phyloP scores from a whole-genome alignment of 2,329 filamentous ascomycete species.

The Cladophialophora bantiana region DNA sequence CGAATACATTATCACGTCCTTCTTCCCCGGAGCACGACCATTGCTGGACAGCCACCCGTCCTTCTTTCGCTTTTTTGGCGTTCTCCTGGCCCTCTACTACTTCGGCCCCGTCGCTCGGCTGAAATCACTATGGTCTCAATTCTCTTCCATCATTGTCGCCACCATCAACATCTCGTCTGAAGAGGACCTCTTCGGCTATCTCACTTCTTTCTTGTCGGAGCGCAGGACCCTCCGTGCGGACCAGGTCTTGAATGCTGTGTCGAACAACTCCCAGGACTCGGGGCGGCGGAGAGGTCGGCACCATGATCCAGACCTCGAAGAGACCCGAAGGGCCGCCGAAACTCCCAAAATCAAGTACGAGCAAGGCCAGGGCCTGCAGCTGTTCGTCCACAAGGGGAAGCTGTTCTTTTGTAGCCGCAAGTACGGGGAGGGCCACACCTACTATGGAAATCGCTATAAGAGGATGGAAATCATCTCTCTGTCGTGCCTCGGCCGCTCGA shows the following conservation, averaged over 20 bases:
- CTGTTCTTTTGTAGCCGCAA: slow-evolving; percentile 36
- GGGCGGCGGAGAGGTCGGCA: slow-evolving; percentile 28
- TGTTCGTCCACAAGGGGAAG: slow-evolving; percentile 37
- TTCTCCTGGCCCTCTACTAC: slow-evolving; percentile 40
- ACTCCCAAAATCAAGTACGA: slow-evolving; percentile 41
- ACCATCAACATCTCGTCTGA: slow-evolving; percentile 38
- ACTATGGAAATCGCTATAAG: slow-evolving; percentile 38
- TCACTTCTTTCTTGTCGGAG: slow-evolving; percentile 36
- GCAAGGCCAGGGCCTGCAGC: slow-evolving; percentile 38
- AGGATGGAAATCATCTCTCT: slow-evolving; percentile 35
- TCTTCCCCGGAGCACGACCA: slow-evolving; percentile 38
- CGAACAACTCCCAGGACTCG: slow-evolving; percentile 34
- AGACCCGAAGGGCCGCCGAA: slow-evolving; percentile 29
- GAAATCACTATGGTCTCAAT: slow-evolving; percentile 36
- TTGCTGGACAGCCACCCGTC: slow-evolving; percentile 38
- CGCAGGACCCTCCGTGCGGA: slow-evolving; percentile 36
- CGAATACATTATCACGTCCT: slow-evolving; percentile 39
- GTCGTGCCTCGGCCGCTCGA: slow-evolving; percentile 38
- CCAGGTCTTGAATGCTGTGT: slow-evolving; percentile 38
- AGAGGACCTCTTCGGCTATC: slow-evolving; percentile 41
- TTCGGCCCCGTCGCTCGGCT: slow-evolving; percentile 37
- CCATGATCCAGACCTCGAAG: slow-evolving; percentile 38
- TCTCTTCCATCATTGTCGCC: slow-evolving; percentile 37
- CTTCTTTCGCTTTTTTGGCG: slow-evolving; percentile 38
- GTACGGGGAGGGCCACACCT: slow-evolving; percentile 38